A percentile compares a stretch with the other conserved stretches of the same genome.
These are phyloP conservation scores for Lasiosphaeris hirsuta DNA, from an alignment of 495 filamentous ascomycete genomes.

Conservation along the genomic window DNA sequence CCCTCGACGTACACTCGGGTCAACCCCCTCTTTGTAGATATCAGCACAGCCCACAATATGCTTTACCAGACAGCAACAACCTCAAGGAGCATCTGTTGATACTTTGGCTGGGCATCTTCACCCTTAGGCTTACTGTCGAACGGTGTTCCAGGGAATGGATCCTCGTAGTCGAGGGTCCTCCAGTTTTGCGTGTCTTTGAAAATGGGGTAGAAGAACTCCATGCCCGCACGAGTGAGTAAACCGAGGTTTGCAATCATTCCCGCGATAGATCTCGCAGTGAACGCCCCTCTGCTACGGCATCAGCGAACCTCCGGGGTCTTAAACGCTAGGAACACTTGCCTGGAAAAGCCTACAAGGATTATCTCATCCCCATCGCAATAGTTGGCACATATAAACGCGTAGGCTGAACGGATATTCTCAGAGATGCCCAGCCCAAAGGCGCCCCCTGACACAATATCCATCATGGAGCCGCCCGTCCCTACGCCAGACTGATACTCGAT, in stretches of 20 bases:
- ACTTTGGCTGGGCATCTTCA: constrained; percentile 28
- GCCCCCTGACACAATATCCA: constrained; percentile 48
- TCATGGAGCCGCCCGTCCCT: constrained; percentile 42
- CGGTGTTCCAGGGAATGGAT: constrained; percentile 54
- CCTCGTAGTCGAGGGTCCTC: constrained; percentile 48
- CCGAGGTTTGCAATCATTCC: constrained; percentile 61
- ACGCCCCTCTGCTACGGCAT: constrained; percentile 52
- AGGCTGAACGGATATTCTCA: constrained; percentile 60
- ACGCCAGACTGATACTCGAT: constrained; percentile 53
- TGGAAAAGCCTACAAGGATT: constrained; percentile 66
- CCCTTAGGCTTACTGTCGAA: constrained; percentile 57
- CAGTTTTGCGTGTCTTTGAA: constrained; percentile 62
- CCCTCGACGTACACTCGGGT: constrained; percentile 36
- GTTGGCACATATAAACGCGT: constrained; percentile 65
- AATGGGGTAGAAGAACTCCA: constrained; percentile 61
- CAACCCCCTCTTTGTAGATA: constrained; percentile 37
- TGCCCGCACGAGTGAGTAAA: constrained; percentile 59
- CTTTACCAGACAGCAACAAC: constrained; percentile 12
- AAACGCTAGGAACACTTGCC: neutral
- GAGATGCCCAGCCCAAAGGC: constrained; percentile 47
- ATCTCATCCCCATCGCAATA: constrained; percentile 67
- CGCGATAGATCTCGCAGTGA: constrained; percentile 63
- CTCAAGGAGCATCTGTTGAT: constrained; percentile 34
- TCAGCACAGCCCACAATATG: constrained; percentile 19
- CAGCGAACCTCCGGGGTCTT: neutral